These are phyloP conservation scores for Aspergillus diversus DNA, from an alignment of 495 filamentous ascomycete genomes.

Conservation along the genomic window DNA sequence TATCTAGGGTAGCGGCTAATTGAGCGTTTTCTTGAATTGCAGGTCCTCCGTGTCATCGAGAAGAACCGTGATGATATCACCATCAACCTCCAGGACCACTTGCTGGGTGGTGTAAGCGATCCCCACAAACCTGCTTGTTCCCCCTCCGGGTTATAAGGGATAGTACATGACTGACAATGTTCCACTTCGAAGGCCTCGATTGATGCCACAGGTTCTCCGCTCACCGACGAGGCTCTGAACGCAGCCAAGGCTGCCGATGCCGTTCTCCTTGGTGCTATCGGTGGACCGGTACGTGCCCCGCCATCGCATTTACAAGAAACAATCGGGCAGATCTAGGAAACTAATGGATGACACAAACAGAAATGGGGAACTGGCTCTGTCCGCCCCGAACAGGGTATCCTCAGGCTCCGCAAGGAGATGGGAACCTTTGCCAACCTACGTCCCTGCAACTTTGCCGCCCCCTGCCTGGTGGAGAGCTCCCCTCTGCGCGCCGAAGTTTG, in stretches of 20 bases:
- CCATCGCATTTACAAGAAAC: slow-evolving; percentile 7
- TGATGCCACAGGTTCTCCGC: slow-evolving; percentile 72
- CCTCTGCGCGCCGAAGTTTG: slow-evolving; percentile 88
- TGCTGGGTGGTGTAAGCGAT: slow-evolving; percentile 83
- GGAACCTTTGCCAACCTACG: slow-evolving; percentile 95
- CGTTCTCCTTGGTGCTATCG: slow-evolving; percentile 91
- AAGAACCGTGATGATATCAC: slow-evolving; percentile 64
- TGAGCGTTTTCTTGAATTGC: neutral
- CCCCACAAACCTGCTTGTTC: neutral
- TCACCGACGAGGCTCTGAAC: slow-evolving; percentile 82
- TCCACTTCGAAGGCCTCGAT: slow-evolving; percentile 66
- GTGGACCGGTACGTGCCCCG: slow-evolving; percentile 70
- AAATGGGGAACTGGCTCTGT: slow-evolving; percentile 95
- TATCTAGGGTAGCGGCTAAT: slow-evolving; percentile 16
- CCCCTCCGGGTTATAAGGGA: neutral
- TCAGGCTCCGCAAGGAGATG: slow-evolving; percentile 92
- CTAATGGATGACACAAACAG: slow-evolving; percentile 29
- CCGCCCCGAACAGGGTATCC: slow-evolving; percentile 92
- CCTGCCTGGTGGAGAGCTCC: slow-evolving; percentile 82
- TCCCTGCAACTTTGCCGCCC: slow-evolving; percentile 94
- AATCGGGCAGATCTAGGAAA: neutral
- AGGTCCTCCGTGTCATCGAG: slow-evolving; percentile 74
- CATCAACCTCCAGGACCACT: slow-evolving; percentile 91
- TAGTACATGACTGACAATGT: neutral
- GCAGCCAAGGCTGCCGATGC: slow-evolving; percentile 92